Conservation (phyloP, 2,329 filamentous ascomycete species). For the Fusarium secorum region DNA sequence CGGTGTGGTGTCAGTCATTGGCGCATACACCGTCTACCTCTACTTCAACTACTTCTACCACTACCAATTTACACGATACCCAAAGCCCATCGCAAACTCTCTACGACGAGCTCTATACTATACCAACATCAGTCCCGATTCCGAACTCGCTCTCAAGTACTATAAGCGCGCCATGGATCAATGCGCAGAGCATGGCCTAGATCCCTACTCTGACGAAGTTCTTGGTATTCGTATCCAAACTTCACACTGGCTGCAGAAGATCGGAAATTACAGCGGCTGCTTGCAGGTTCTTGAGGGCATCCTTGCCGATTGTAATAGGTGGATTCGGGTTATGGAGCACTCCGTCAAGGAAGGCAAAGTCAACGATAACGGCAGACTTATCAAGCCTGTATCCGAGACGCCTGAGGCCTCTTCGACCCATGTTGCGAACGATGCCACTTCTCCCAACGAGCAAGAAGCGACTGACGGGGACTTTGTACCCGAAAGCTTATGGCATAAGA, state of each 20-base stretch:
- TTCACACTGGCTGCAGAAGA: constrained; percentile 79
- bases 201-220: constrained; percentile 90
- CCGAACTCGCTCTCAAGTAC: constrained; percentile 79
- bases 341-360: constrained; percentile 57
- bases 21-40: constrained; percentile 46
- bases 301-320: constrained; percentile 70
- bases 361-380: constrained; percentile 50
- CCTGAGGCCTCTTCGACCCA: constrained; percentile 1
- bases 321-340: constrained; percentile 64
- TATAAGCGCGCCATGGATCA: constrained; percentile 81
- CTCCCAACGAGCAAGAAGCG: constrained; percentile 31
- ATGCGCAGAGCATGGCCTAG: constrained; percentile 77
- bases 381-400: constrained; percentile 27
- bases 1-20: constrained; percentile 42
- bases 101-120: constrained; percentile 88
- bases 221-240: constrained; percentile 88
- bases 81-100: constrained; percentile 76
- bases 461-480: constrained; percentile 39
- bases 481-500: constrained; percentile 63
- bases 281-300: constrained; percentile 82
- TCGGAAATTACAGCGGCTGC: constrained; percentile 73
- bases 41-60: constrained; percentile 66
- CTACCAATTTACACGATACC: constrained; percentile 64
- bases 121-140: constrained; percentile 77
- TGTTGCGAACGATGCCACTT: not conserved